Evolutionary conservation across 192 early-diverging fungal species (phyloP).

Genomic region (Coemansia sp.): DNA sequence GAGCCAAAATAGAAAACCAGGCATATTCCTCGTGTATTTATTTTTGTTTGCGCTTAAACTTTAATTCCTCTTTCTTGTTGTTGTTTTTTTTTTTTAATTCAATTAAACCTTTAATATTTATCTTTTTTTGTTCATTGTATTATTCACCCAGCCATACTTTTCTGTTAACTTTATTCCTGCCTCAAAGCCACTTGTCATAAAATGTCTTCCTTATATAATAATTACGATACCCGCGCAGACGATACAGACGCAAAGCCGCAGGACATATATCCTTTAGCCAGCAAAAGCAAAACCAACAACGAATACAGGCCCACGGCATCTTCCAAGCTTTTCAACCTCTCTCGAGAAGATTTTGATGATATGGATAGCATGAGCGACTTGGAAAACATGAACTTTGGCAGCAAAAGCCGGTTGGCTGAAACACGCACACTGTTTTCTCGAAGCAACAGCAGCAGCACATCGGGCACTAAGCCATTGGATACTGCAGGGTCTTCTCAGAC

Average conservation of each 20-base stretch:
- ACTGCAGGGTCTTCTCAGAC: neutral
- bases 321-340: slow-evolving; percentile 20
- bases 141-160: no score
- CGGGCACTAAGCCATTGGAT: neutral
- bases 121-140: slow-evolving; percentile 1
- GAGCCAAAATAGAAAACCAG: no score
- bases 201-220: slow-evolving; percentile 29
- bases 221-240: neutral
- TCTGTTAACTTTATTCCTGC: no score
- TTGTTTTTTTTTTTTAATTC: neutral
- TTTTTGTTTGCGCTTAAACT: neutral
- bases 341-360: slow-evolving; percentile 30
- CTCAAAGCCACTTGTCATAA: no score
- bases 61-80: neutral
- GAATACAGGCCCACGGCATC: neutral
- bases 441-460: neutral
- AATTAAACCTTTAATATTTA: neutral
- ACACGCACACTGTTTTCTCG: neutral
- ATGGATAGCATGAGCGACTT: slow-evolving; percentile 34
- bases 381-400: slow-evolving; percentile 33
- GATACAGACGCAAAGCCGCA: no score
- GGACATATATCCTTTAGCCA: slow-evolving; percentile 22
- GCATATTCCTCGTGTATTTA: neutral
- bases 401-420: neutral
- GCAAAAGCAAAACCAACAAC: neutral